These are phyloP conservation scores for Irpex sp. DNA, from an alignment of 1,284 basidiomycete genomes.

Conservation along the genomic window DNA sequence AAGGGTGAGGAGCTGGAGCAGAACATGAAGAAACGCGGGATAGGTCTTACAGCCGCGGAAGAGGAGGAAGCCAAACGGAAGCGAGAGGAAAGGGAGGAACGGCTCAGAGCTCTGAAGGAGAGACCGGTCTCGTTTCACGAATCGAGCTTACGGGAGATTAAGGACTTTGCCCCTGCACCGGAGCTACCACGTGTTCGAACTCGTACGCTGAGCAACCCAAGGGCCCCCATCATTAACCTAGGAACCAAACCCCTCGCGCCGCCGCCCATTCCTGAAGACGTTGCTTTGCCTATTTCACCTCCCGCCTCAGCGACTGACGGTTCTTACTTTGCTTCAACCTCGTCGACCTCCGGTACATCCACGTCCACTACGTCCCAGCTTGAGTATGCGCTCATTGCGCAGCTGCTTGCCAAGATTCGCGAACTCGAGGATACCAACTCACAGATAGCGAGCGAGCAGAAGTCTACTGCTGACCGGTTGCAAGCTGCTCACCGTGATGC, in stretches of 20 bases:
- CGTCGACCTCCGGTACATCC: background rate
- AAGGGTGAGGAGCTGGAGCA: constrained; percentile 66
- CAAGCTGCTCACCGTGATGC: constrained; percentile 67
- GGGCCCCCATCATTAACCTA: constrained; percentile 1
- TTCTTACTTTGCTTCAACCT: background rate
- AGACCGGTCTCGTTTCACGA: constrained; percentile 22
- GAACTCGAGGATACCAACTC: constrained; percentile 75
- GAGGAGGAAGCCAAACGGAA: constrained; percentile 27
- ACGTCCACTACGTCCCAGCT: constrained; percentile 7
- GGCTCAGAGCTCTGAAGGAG: constrained; percentile 39
- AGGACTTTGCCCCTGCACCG: constrained; percentile 59
- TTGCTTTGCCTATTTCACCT: background rate
- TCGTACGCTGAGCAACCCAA: background rate
- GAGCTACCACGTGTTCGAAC: constrained; percentile 14
- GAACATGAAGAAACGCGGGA: constrained; percentile 32
- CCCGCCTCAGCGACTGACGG: background rate
- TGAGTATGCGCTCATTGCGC: constrained; percentile 58
- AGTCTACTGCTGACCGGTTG: constrained; percentile 53
- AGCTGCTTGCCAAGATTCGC: constrained; percentile 71
- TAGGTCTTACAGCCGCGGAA: constrained; percentile 31
- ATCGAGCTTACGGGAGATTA: constrained; percentile 14
- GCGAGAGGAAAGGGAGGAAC: constrained; percentile 53
- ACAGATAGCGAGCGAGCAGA: constrained; percentile 64
- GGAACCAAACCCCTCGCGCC: background rate
- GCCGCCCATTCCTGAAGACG: background rate